A percentile compares a stretch with the other conserved stretches of the same genome.
These are phyloP conservation scores for Yamadazyma taylorii DNA, from an alignment of 1,139 yeast species.

Conservation along the genomic window DNA sequence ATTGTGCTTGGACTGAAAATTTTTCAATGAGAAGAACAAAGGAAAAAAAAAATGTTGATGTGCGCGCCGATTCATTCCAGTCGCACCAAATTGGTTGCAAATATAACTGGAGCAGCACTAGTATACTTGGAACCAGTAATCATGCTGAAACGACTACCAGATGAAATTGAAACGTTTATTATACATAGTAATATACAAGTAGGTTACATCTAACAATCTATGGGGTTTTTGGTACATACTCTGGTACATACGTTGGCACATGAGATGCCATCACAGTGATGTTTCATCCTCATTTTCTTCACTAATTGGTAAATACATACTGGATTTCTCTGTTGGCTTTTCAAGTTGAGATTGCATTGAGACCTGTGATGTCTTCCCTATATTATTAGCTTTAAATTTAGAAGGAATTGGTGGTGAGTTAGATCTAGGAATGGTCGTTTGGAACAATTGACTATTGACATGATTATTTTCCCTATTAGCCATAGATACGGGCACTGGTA, in stretches of 20 bases:
- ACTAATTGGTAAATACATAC: slow-evolving; percentile 13
- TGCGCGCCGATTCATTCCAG: not conserved
- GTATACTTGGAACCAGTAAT: no score
- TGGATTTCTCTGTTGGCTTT: slow-evolving; percentile 5
- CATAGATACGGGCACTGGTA: slow-evolving; percentile 1
- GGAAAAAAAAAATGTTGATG: slow-evolving; percentile 1
- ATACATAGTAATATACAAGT: no score
- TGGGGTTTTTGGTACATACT: not conserved
- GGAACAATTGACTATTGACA: slow-evolving; percentile 6
- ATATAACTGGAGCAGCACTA: no score
- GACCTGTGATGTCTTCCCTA: not conserved
- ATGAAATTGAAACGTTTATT: no score
- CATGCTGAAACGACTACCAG: no score
- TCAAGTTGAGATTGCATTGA: slow-evolving; percentile 5
- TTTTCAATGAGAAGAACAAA: slow-evolving; percentile 9
- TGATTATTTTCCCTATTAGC: not conserved
- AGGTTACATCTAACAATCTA: no score
- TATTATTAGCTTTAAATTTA: slow-evolving; percentile 15
- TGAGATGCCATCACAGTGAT: no score
- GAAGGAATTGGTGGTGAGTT: slow-evolving; percentile 39
- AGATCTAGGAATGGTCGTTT: slow-evolving; percentile 20
- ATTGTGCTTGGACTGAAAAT: slow-evolving; percentile 5
- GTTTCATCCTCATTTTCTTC: slow-evolving; percentile 22
- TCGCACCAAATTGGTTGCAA: no score
- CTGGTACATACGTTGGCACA: not conserved